Conservation (phyloP, 1,139 yeast genomes). For the Pichia sp. region DNA sequence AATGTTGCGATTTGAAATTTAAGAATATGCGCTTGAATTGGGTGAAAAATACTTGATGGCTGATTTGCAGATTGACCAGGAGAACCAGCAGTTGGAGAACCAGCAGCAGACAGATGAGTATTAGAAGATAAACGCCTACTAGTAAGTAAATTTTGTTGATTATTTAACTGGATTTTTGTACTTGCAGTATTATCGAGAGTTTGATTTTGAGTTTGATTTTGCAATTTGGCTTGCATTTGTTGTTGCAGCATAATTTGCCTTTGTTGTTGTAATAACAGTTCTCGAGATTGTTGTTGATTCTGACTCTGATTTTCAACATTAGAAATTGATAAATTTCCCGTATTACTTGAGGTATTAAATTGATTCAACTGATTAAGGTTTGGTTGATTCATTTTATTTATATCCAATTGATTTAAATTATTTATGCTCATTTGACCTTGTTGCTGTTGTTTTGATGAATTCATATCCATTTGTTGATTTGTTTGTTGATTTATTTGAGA, state of each 20-base stretch:
- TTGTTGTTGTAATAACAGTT: slow-evolving; percentile 14
- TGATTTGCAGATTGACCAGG: slow-evolving; percentile 14
- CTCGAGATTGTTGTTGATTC: slow-evolving; percentile 14
- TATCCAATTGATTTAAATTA: not conserved
- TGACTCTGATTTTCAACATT: slow-evolving; percentile 12
- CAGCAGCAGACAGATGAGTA: not conserved
- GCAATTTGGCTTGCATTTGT: slow-evolving; percentile 8
- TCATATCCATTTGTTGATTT: slow-evolving; percentile 1
- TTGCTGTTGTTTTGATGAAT: too few relatives aligned
- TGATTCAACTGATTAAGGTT: too few relatives aligned
- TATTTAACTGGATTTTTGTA: too few relatives aligned
- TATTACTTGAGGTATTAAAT: not conserved
- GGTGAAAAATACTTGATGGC: slow-evolving; percentile 38
- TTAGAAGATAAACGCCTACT: too few relatives aligned
- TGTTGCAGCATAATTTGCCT: slow-evolving; percentile 15
- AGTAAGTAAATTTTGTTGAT: too few relatives aligned
- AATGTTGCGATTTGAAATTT: slow-evolving; percentile 70
- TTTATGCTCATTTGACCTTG: not conserved
- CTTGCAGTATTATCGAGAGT: too few relatives aligned
- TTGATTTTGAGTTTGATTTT: not conserved
- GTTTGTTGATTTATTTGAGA: not conserved
- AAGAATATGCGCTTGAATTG: slow-evolving; percentile 57
- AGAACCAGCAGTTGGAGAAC: slow-evolving; percentile 8
- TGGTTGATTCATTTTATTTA: slow-evolving; percentile 1
- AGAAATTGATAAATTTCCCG: not conserved